These are phyloP conservation scores for Syzygium oleosum DNA, from an alignment of 345 rosid genomes.

Conservation along the genomic window DNA sequence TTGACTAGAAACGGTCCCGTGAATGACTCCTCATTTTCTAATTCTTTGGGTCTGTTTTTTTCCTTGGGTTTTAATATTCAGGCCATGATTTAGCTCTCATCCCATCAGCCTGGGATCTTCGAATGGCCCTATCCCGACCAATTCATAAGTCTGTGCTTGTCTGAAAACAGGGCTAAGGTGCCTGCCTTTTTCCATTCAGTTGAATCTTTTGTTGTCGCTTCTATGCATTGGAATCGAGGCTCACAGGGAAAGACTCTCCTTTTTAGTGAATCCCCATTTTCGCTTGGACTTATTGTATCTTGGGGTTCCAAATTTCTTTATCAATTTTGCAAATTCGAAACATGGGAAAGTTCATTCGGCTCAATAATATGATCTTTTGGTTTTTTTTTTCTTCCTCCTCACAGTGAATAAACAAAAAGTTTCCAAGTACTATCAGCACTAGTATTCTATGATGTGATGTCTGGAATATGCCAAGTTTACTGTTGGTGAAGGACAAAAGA, in stretches of 20 bases:
- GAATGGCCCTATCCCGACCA: background rate
- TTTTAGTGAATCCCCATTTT: background rate
- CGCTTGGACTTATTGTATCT: background rate
- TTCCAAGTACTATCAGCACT: background rate
- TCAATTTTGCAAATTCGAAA: background rate
- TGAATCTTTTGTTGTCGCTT: background rate
- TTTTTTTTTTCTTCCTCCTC: background rate
- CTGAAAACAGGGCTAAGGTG: background rate
- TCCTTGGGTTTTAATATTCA: background rate
- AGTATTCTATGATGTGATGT: constrained; percentile 7
- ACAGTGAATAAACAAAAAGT: background rate
- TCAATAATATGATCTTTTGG: background rate
- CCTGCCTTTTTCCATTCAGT: background rate
- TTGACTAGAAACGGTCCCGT: background rate
- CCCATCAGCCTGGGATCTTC: background rate
- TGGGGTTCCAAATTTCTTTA: background rate
- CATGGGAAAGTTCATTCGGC: background rate
- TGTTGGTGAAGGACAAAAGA: constrained; percentile 15
- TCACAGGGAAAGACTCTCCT: background rate
- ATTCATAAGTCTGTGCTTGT: background rate
- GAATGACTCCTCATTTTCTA: background rate
- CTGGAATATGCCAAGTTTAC: constrained; percentile 33
- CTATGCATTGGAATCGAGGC: background rate
- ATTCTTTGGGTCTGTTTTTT: background rate
- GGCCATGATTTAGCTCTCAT: background rate